A percentile compares a stretch with the other conserved stretches of the same genome.
phyloP scores from a whole-genome alignment of 495 filamentous ascomycete species.

The Penicillium turbatum region DNA sequence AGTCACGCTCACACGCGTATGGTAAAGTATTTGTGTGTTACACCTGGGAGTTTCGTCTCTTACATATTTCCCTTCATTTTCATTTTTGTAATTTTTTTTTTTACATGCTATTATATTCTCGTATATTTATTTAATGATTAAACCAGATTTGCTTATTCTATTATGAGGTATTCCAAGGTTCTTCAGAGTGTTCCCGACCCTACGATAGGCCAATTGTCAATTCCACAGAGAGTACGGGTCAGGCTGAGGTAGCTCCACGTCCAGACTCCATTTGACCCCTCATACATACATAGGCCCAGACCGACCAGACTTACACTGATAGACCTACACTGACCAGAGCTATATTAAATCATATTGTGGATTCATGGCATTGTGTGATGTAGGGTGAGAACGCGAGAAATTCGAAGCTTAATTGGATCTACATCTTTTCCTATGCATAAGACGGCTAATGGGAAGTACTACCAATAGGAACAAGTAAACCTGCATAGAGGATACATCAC shows the following conservation, averaged over 20 bases:
- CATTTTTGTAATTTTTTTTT: not conserved
- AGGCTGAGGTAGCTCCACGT: conserved; percentile 3
- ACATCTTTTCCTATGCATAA: not conserved
- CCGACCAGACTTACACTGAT: no score
- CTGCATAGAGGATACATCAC: not conserved
- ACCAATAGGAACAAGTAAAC: conserved; percentile 3
- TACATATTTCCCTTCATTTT: not conserved
- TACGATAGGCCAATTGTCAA: not conserved
- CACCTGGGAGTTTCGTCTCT: not conserved
- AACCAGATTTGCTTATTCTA: not conserved
- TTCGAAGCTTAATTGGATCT: not conserved
- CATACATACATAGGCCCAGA: not conserved
- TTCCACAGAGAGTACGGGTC: not conserved
- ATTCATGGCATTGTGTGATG: conserved; percentile 1
- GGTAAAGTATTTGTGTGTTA: conserved; percentile 8
- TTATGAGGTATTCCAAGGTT: not conserved
- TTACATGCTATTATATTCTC: not conserved
- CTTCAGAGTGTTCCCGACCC: not conserved
- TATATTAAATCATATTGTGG: not conserved
- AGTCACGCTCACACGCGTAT: conserved; percentile 14
- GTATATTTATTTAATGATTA: not conserved
- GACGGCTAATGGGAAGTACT: not conserved
- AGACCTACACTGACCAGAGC: no score
- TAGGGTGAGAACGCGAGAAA: not conserved
- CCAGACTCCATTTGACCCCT: not conserved